Evolutionary conservation across 2,329 filamentous ascomycete genomes (phyloP), one percentile per base, ranked within the genome.

Genomic region (Emergomyces pasteurianus): DNA sequence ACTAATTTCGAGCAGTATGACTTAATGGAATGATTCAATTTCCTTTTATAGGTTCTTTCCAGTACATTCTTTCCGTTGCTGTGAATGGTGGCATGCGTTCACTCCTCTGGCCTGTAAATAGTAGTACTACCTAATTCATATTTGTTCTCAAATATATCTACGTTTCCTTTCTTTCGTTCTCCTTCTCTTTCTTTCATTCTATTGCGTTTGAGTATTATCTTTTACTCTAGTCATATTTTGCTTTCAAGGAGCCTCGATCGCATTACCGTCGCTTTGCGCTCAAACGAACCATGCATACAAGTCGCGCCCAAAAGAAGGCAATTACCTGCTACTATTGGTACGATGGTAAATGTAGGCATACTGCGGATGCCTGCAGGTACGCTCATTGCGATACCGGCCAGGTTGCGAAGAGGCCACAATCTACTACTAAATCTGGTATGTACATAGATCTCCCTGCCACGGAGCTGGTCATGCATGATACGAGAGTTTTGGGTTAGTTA

Each of bases 291-390:
- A 57, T 57, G 54, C 38, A 16, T 60, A 14, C n/a, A 6, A 55
- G 23, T n/a, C 31, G 47, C 10, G 16, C n/a, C 58, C 34, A 18
- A 60, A 64, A 63, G 43, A 71, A 71, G 64, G 65, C 67, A 38
- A 60, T 72, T 40, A 72, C 70, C 14, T 73, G 71, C 62, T 69
- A 66, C 61, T 72, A 65, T 63, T 73, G 70, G 70, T 64, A 64
- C 23, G 64, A 65, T 18, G 65, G 65, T 23, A 42, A 59, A 42
- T 73, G 71, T 63, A 67, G 62, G 47, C 65, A 66, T 43, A 60
- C 61, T 3, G 65, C 66, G 26, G 62, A 67, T 34, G 63, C 67
- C 8, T 73, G 71, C 55, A 56, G 65, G 8, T 73, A 71, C 61
- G 65, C 70, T 21, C 71, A 73, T 62, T 60, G 63, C 26, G 61